Base-by-base conservation (phyloP, 352 stramenopile genomes). In the Pythium dissotocum region DNA sequence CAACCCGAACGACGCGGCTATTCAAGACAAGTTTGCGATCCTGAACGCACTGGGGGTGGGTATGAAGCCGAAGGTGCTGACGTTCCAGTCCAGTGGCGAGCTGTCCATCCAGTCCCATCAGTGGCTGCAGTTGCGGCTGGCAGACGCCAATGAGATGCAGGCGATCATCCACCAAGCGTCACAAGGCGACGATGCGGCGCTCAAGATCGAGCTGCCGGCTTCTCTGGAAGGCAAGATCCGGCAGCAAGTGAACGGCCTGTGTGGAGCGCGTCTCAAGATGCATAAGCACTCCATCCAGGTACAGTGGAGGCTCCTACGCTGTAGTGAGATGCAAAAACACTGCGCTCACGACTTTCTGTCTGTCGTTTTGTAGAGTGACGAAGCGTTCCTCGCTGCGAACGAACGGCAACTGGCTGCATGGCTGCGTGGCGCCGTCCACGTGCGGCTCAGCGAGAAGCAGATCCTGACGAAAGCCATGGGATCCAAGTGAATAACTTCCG, bases 401-500 rank as follows among this genome's bases (percentile, higher is more conserved):
- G 63, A 82, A 0, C 44, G 62, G 40, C 74, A 88, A 64, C 75
- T 94, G 69, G 82, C 83, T 10, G 57, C 71, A 18, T 94, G 82
- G 85, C 73, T 91, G 44, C 78, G 77, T 33, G 85, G 79, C 21
- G 90, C 82, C 38, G 61, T 94, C 49, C 73, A 91, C 54, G 68
- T 91, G 58, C 84, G 86, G 63, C 87, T 89, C 62, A 74, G 78
- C 40, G 82, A 94, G 69, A 94, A 94, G 59, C 63, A 61, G 3
- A 76, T 75, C 33, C 55, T 83, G 4, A 26, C 24, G n/a, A 76
- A 77, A 18, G 73, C 61, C 7, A 64, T 70, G 7, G 52, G 4
- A 52, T 1, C 18, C 2, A 52, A 28, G 5, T 52, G 44, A 52
- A 28, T 52, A 30, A 4, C 28, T 30, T 30, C 28, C 4, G 4